Evolutionary conservation across 2,329 filamentous ascomycete genomes (phyloP).

Genomic region (Emergomyces orientalis): DNA sequence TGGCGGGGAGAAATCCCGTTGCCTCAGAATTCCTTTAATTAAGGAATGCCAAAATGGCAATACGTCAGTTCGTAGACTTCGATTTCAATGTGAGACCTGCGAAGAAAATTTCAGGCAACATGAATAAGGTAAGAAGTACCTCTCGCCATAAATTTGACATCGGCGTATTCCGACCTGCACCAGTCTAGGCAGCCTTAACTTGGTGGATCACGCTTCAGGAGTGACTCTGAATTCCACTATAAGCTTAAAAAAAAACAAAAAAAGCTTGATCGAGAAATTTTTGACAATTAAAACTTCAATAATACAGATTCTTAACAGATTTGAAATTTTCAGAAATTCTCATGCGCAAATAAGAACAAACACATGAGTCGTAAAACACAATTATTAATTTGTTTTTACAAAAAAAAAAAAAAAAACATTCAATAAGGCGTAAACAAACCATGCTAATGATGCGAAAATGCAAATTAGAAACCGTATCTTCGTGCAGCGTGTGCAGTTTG

Average conservation of each 20-base stretch:
- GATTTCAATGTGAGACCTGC: background rate
- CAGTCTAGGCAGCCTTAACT: slow-evolving; percentile 6
- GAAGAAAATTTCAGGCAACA: background rate
- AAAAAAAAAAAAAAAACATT: background rate
- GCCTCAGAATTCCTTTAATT: background rate
- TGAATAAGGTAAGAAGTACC: background rate
- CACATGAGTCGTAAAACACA: background rate
- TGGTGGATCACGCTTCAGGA: background rate
- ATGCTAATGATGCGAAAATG: background rate
- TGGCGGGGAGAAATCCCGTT: background rate
- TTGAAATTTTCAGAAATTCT: background rate
- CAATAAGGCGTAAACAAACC: background rate
- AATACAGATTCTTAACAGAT: background rate
- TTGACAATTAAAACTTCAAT: background rate
- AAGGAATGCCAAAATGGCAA: background rate
- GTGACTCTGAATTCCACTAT: background rate
- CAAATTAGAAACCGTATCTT: background rate
- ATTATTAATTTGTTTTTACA: too few relatives aligned
- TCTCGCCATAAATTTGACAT: background rate
- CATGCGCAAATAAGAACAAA: background rate
- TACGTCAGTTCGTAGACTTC: background rate
- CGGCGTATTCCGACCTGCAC: slow-evolving; percentile 3
- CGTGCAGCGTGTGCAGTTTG: background rate
- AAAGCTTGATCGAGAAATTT: background rate
- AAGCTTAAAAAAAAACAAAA: background rate